Conservation (phyloP, 129 eudicot species). For the Centrapalus pauciflorus region DNA sequence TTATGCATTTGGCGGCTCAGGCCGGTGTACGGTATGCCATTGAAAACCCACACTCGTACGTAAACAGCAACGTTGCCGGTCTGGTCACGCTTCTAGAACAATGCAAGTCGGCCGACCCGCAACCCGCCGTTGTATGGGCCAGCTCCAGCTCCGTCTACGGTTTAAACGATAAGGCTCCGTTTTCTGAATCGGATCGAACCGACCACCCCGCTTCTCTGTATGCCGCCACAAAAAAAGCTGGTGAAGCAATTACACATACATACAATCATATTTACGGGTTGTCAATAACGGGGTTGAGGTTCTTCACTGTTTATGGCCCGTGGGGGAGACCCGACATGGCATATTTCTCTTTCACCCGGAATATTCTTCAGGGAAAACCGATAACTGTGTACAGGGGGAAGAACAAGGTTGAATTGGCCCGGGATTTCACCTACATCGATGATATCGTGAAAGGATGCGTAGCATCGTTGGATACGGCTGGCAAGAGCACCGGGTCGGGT, state of each 20-base stretch:
- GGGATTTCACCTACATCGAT: slow-evolving; percentile 60
- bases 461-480: slow-evolving; percentile 48
- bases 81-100: slow-evolving; percentile 43
- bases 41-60: slow-evolving; percentile 54
- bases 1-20: slow-evolving; percentile 63
- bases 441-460: slow-evolving; percentile 64
- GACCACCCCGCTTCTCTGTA: slow-evolving; percentile 56
- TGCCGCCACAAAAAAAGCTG: slow-evolving; percentile 62
- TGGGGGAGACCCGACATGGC: slow-evolving; percentile 76
- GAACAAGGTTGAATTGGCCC: slow-evolving; percentile 51
- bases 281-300: slow-evolving; percentile 50
- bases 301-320: slow-evolving; percentile 58
- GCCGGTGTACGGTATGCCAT: slow-evolving; percentile 65
- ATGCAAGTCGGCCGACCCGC: slow-evolving; percentile 43
- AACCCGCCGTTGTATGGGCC: slow-evolving; percentile 56
- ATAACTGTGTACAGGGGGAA: slow-evolving; percentile 49
- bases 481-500: slow-evolving; percentile 62
- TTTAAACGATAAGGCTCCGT: slow-evolving; percentile 45
- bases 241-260: slow-evolving; percentile 50
- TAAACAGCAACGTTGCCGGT: slow-evolving; percentile 49
- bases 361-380: slow-evolving; percentile 40
- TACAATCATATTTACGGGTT: slow-evolving; percentile 56
- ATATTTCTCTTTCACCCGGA: slow-evolving; percentile 40
- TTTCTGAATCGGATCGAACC: slow-evolving; percentile 52
- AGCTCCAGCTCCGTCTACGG: slow-evolving; percentile 62